phyloP scores from a whole-genome alignment of 768 basidiomycete species.

The Trametes cinnabarina region DNA sequence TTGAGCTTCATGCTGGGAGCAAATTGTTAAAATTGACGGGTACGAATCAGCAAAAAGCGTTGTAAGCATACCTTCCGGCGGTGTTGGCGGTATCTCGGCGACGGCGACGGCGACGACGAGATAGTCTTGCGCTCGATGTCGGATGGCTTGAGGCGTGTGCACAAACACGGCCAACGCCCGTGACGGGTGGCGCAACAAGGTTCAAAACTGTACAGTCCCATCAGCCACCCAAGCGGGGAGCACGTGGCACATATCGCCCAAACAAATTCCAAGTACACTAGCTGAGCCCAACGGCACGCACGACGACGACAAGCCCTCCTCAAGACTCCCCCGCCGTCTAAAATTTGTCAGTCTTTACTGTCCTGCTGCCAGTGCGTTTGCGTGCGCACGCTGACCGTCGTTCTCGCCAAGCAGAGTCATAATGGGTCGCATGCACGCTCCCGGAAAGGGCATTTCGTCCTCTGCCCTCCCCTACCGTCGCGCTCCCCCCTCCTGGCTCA shows the following conservation, averaged over 20 bases:
- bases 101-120: constrained; percentile 42
- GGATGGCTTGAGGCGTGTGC: constrained; percentile 26
- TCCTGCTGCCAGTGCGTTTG: constrained; percentile 9
- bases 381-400: constrained; percentile 9
- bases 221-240: constrained; percentile 36
- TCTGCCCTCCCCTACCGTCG: constrained; percentile 98
- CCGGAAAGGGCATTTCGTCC: constrained; percentile 99
- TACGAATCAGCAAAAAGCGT: constrained; percentile 29
- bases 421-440: constrained; percentile 99
- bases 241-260: constrained; percentile 31
- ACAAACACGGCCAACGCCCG: constrained; percentile 29
- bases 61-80: constrained; percentile 39
- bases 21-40: not conserved
- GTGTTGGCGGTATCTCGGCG: constrained; percentile 29
- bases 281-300: constrained; percentile 28
- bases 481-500: constrained; percentile 93
- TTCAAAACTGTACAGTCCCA: constrained; percentile 59
- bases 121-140: constrained; percentile 32
- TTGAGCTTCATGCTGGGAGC: constrained; percentile 87
- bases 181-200: constrained; percentile 46
- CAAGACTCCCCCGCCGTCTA: constrained; percentile 40
- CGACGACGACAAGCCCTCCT: constrained; percentile 35
- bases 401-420: constrained; percentile 28
- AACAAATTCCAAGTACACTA: constrained; percentile 17
- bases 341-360: constrained; percentile 35